Evolutionary conservation across 768 basidiomycete species (phyloP).

Genomic region (Xerocomellus chrysenteron): DNA sequence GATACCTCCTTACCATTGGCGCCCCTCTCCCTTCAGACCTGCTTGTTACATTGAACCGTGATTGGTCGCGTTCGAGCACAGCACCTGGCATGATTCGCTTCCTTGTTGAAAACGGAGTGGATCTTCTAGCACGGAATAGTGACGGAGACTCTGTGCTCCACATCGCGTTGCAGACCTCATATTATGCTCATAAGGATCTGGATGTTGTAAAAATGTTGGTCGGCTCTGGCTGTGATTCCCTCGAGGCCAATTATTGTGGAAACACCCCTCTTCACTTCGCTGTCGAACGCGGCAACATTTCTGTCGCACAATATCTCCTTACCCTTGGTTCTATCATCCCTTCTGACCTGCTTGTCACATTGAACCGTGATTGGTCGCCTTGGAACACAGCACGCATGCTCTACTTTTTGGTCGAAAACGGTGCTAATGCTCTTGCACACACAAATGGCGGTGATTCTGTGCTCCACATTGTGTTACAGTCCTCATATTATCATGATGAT

Average conservation of each 20-base stretch:
- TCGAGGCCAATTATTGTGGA: not conserved
- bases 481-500: too few relatives aligned
- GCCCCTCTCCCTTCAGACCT: not conserved
- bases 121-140: not conserved
- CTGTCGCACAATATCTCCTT: not conserved
- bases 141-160: not conserved
- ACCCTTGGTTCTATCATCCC: not conserved
- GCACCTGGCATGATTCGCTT: not conserved
- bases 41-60: not conserved
- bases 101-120: not conserved
- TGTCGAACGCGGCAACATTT: not conserved
- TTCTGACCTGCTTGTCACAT: not conserved
- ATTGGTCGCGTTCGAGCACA: not conserved
- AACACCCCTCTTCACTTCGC: not conserved
- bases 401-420: not conserved
- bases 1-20: not conserved
- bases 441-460: not conserved
- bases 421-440: not conserved
- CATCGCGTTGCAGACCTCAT: too few relatives aligned
- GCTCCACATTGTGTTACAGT: not conserved
- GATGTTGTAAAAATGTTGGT: not conserved
- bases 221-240: not conserved
- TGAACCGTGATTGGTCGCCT: accelerated
- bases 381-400: not conserved
- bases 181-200: not conserved